A percentile compares a stretch with the other conserved stretches of the same genome.
Evolutionary conservation across 768 basidiomycete genomes (phyloP).

Genomic region (Russula virescens): DNA sequence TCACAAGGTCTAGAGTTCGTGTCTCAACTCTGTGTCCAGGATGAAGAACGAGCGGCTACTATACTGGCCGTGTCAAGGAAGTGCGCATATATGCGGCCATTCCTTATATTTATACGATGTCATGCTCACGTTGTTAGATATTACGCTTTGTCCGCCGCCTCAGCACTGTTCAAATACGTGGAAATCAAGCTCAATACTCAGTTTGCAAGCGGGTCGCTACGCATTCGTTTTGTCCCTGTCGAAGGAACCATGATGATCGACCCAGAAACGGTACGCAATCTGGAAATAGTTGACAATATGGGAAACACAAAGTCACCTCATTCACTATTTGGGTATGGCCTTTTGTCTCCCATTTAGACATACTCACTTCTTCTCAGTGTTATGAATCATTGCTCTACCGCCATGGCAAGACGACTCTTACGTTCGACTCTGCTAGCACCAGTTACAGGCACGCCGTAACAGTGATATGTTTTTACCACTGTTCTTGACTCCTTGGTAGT

Average conservation of each 20-base stretch:
- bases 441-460: conserved; percentile 50
- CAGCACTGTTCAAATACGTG: conserved; percentile 83
- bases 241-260: conserved; percentile 97
- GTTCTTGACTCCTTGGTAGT: conserved; percentile 32
- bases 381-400: conserved; percentile 78
- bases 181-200: conserved; percentile 63
- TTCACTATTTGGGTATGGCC: conserved; percentile 70
- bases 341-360: not conserved
- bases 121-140: conserved; percentile 47
- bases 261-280: conserved; percentile 76
- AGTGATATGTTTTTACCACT: not conserved
- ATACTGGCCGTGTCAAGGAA: conserved; percentile 76
- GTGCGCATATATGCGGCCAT: conserved; percentile 41
- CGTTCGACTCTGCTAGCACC: conserved; percentile 80
- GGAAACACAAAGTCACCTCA: conserved; percentile 58
- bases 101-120: conserved; percentile 5
- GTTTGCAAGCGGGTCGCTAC: conserved; percentile 63
- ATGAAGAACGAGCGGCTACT: conserved; percentile 76
- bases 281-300: conserved; percentile 84
- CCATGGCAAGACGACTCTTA: conserved; percentile 82
- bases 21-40: conserved; percentile 68
- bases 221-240: conserved; percentile 69
- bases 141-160: conserved; percentile 79
- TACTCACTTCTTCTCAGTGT: conserved; percentile 36
- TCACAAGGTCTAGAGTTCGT: conserved; percentile 69